Percentiles rank a stretch among this genome's conserved stretches.
These are phyloP conservation scores for Trichoderma sp. DNA, from an alignment of 2,329 filamentous ascomycete genomes.

Conservation along the genomic window DNA sequence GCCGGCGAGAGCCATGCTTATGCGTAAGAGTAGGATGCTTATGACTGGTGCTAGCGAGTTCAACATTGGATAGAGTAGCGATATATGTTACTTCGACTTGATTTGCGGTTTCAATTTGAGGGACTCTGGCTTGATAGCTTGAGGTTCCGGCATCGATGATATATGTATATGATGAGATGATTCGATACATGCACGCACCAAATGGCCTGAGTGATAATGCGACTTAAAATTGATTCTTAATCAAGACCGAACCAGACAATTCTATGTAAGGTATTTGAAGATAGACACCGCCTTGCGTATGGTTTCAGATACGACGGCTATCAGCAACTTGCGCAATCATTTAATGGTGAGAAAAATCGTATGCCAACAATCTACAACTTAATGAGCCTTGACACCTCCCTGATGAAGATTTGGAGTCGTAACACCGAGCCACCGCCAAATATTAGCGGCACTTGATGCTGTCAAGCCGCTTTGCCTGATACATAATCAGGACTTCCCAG, in stretches of 20 bases:
- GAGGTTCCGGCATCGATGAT: background rate
- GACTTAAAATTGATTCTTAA: background rate
- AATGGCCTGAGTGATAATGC: background rate
- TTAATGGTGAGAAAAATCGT: background rate
- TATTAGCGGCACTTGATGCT: background rate
- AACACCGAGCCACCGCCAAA: background rate
- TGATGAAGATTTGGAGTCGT: background rate
- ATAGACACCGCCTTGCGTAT: background rate
- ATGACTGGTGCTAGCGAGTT: constrained; percentile 66
- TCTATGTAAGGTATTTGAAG: background rate
- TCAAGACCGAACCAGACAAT: background rate
- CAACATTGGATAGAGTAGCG: constrained; percentile 60
- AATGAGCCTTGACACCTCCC: background rate
- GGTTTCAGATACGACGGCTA: background rate
- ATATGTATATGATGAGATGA: background rate
- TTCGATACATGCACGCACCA: background rate
- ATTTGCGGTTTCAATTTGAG: background rate
- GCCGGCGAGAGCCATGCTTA: constrained; percentile 48
- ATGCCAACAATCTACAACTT: background rate
- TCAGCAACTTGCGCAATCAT: background rate
- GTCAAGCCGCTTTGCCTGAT: constrained; percentile 25
- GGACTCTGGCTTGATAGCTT: background rate
- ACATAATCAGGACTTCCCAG: constrained; percentile 20
- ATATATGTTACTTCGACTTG: background rate
- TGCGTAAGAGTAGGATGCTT: constrained; percentile 65